Base-by-base conservation (phyloP, 495 filamentous ascomycete species). In the Penicillium maclennaniae region DNA sequence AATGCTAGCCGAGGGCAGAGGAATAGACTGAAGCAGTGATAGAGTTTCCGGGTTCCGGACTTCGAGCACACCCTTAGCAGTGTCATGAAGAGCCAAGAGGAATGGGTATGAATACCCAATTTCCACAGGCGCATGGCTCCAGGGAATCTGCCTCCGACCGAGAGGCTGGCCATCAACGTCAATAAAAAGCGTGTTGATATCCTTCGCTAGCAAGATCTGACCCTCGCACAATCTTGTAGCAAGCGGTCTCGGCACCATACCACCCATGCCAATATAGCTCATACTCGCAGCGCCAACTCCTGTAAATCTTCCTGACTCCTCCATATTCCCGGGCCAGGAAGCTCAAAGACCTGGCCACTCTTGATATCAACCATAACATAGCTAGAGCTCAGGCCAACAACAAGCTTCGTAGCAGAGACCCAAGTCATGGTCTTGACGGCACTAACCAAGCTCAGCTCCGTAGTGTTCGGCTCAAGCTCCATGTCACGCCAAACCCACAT, bases 31-130 rank as follows among this genome's bases (percentile, higher is more conserved):
- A 6, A 97, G 75, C 10, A 97, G 69, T 31, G 84, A 91, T 38
- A 97, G 65, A 0, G 92, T 97, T 45, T 95, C 88, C 0, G 93
- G 95, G 61, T 97, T 99, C 15, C 93, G 79, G 6, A 97, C 85
- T 62, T 97, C 95, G 23, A 99, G 70, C 8, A 84, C 82, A 2
- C 95, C 95, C 68, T 93, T 95, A 3, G 87, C 79, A 3, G 89
- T 81, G 23, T 87, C 75, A 62, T 95, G 92, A 4, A 99, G 76
- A 3, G 91, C 88, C 36, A 99, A 73, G 38, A 99, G 78, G 62
- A 97, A 99, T 0, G 93, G 93, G 62, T 99, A 97, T 39, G 89
- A 95, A 63, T 96, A 97, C 38, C 92, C 95, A 47, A 99, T 83
- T 42, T 86, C 82, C 54, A 95, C 91, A 2, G 93, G 95, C 1